These are phyloP conservation scores for Entomortierella parvispora DNA, from an alignment of 192 early-diverging fungal genomes.

Conservation along the genomic window DNA sequence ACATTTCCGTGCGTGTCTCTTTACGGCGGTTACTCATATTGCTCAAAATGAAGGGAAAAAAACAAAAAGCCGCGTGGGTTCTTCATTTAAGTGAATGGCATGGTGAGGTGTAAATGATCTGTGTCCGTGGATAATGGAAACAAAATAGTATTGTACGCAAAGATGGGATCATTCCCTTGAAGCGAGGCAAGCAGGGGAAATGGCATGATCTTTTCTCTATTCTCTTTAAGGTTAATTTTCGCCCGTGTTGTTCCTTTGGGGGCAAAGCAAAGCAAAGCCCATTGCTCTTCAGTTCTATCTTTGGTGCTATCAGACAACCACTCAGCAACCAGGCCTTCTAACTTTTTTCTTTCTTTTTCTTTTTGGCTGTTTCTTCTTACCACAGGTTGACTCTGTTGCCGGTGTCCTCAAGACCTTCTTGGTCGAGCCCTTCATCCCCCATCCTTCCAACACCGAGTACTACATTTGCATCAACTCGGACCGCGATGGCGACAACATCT, in stretches of 20 bases:
- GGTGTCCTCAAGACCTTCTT: conserved; percentile 94
- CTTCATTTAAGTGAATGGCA: neutral
- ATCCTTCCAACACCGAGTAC: conserved; percentile 91
- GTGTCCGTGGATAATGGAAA: neutral
- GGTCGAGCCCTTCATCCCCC: conserved; percentile 93
- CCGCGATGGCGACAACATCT: conserved; percentile 93
- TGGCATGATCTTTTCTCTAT: neutral
- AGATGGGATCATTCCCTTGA: neutral
- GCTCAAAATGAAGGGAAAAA: conserved; percentile 2
- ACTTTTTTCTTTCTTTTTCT: conserved; percentile 3
- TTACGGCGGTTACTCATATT: neutral
- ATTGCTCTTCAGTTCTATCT: too few species aligned
- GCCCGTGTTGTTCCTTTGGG: too few species aligned
- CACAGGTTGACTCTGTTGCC: conserved; percentile 78
- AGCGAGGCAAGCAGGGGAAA: neutral
- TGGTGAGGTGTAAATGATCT: too few species aligned
- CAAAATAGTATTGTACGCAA: neutral
- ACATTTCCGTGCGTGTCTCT: neutral
- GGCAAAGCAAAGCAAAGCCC: too few species aligned
- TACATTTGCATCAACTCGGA: conserved; percentile 96
- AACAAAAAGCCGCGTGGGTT: neutral
- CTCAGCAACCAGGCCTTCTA: too few species aligned
- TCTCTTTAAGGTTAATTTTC: conserved; percentile 11
- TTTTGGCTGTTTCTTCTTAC: neutral
- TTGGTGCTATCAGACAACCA: too few species aligned